Percentiles rank a stretch among this genome's conserved stretches.
Conservation (phyloP, 148 eudicot genomes). For the Salicornia ramosissima region DNA sequence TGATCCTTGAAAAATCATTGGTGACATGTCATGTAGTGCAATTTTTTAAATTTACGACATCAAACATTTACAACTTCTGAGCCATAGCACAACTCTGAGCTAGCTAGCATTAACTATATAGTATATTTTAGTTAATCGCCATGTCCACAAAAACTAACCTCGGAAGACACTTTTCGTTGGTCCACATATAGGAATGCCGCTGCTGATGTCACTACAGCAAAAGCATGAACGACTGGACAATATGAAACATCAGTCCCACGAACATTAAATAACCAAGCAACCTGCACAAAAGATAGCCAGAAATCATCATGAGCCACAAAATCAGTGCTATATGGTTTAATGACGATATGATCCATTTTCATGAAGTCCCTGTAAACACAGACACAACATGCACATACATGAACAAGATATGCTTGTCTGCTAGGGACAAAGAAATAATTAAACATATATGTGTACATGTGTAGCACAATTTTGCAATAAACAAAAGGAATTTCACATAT, state of each 20-base stretch:
- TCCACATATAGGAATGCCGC: slow-evolving; percentile 88
- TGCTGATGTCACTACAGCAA: slow-evolving; percentile 63
- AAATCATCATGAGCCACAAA: slow-evolving; percentile 14
- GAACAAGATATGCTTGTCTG: too few relatives aligned
- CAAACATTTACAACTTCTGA: neutral
- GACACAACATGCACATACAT: too few relatives aligned
- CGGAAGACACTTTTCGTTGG: slow-evolving; percentile 68
- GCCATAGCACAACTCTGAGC: neutral
- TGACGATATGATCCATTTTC: neutral
- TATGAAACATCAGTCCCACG: slow-evolving; percentile 91
- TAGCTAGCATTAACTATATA: neutral
- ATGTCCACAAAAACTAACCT: slow-evolving; percentile 41
- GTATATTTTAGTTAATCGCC: too few relatives aligned
- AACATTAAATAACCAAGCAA: slow-evolving; percentile 89
- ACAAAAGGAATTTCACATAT: neutral
- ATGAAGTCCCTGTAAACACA: neutral
- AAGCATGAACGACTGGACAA: slow-evolving; percentile 91
- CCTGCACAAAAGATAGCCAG: slow-evolving; percentile 40
- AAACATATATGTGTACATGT: neutral
- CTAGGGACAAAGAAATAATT: neutral
- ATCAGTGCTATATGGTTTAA: neutral
- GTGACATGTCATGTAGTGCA: neutral
- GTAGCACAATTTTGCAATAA: neutral
- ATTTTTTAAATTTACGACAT: neutral
- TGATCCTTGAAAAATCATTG: too few relatives aligned